Evolutionary conservation across 352 stramenopile genomes (phyloP).

Genomic region (Phytophthora meadii): DNA sequence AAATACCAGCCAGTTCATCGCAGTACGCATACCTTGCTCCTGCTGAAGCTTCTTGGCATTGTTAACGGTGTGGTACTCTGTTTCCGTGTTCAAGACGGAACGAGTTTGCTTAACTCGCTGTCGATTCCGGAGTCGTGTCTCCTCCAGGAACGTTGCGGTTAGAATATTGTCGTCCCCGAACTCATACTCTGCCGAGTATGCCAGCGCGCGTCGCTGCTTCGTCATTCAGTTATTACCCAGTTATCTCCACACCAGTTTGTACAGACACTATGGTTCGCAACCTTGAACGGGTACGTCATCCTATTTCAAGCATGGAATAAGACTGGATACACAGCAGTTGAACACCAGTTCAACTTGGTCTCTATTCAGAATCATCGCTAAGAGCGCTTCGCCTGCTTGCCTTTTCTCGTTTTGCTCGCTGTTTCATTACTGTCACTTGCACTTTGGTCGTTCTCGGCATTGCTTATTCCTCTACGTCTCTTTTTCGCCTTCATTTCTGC

Average conservation of each 20-base stretch:
- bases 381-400: constrained; percentile 14
- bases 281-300: too few species aligned
- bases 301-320: constrained; percentile 9
- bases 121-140: constrained; percentile 53
- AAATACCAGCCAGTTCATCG: background rate
- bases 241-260: background rate
- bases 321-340: background rate
- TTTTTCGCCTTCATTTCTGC: constrained; percentile 24
- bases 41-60: constrained; percentile 68
- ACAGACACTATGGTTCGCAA: too few species aligned
- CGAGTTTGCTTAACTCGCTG: constrained; percentile 56
- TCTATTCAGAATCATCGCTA: background rate
- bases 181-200: constrained; percentile 71
- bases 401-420: constrained; percentile 7
- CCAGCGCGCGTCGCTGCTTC: constrained; percentile 52
- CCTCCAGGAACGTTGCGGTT: constrained; percentile 56
- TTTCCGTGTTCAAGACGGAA: constrained; percentile 38
- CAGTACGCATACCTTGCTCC: constrained; percentile 46
- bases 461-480: constrained; percentile 23
- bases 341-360: too few species aligned
- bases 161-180: constrained; percentile 71
- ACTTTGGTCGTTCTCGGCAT: constrained; percentile 12
- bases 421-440: constrained; percentile 19
- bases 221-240: constrained; percentile 39
- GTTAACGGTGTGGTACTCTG: constrained; percentile 40